Percentiles rank a stretch among this genome's conserved stretches.
phyloP scores from a whole-genome alignment of 176 grass and related monocot genomes.

The Triticum turgidum region DNA sequence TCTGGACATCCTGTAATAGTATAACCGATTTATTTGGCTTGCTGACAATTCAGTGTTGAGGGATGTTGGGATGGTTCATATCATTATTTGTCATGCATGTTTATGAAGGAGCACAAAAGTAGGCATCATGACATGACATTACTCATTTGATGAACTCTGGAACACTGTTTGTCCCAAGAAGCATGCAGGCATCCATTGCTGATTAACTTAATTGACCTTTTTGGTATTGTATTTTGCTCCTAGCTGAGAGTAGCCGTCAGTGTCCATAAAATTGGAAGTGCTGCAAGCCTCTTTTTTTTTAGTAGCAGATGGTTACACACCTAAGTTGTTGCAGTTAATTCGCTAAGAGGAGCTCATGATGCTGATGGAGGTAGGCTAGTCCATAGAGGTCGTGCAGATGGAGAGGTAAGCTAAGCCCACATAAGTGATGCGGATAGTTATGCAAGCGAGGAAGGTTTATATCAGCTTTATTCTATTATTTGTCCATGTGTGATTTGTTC shows the following conservation, averaged over 20 bases:
- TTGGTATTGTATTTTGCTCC: constrained; percentile 23
- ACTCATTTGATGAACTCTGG: constrained; percentile 42
- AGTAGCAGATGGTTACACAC: constrained; percentile 7
- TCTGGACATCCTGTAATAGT: constrained; percentile 47
- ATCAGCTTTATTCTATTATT: neutral
- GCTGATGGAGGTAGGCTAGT: constrained; percentile 20
- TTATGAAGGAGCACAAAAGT: constrained; percentile 33
- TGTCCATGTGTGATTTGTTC: neutral
- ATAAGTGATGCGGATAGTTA: neutral
- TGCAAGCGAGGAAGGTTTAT: neutral
- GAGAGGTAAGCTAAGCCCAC: constrained; percentile 14
- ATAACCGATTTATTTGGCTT: constrained; percentile 8
- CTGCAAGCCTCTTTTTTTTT: neutral
- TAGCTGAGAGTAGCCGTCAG: constrained; percentile 22
- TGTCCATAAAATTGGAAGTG: constrained; percentile 28
- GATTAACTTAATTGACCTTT: constrained; percentile 9
- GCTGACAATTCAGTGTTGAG: neutral
- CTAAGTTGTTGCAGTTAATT: neutral
- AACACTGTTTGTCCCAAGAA: constrained; percentile 24
- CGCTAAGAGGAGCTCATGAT: constrained; percentile 7
- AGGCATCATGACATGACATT: constrained; percentile 65
- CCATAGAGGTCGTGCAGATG: neutral
- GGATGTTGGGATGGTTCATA: constrained; percentile 45
- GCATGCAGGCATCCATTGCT: constrained; percentile 37
- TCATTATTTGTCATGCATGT: constrained; percentile 70